Evolutionary conservation across 2,329 filamentous ascomycete genomes (phyloP).

Genomic region (Aspergillus sp.): DNA sequence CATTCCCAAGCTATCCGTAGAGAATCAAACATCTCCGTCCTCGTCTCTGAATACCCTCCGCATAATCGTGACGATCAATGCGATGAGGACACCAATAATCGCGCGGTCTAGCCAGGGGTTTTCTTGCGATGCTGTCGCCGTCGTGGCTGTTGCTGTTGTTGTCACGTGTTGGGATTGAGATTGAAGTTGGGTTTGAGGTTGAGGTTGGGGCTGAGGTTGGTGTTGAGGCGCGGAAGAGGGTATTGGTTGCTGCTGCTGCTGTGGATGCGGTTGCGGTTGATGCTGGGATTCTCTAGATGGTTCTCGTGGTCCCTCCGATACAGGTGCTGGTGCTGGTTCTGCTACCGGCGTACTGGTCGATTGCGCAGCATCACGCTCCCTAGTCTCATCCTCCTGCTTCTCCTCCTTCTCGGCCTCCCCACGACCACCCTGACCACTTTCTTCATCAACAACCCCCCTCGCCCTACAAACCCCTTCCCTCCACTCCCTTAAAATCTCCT

Average conservation of each 20-base stretch:
- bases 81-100: conserved; percentile 65
- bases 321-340: no score
- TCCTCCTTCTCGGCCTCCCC: conserved; percentile 30
- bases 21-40: neutral
- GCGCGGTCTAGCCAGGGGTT: conserved; percentile 73
- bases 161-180: conserved; percentile 29
- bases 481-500: conserved; percentile 65
- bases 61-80: conserved; percentile 63
- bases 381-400: conserved; percentile 35
- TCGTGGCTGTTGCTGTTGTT: conserved; percentile 22
- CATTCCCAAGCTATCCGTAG: neutral
- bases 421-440: no score
- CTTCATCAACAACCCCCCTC: conserved; percentile 16
- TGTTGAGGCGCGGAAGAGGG: neutral
- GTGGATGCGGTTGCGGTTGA: neutral
- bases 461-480: conserved; percentile 47
- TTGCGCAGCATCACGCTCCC: neutral
- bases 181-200: conserved; percentile 8
- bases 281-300: neutral
- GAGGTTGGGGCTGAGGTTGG: neutral
- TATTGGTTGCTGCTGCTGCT: neutral
- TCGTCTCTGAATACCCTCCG: conserved; percentile 36
- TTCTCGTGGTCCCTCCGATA: neutral
- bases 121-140: conserved; percentile 28
- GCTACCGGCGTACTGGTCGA: no score